Evolutionary conservation across 345 rosid genomes (phyloP).

Genomic region (Hibiscus tridactylites): DNA sequence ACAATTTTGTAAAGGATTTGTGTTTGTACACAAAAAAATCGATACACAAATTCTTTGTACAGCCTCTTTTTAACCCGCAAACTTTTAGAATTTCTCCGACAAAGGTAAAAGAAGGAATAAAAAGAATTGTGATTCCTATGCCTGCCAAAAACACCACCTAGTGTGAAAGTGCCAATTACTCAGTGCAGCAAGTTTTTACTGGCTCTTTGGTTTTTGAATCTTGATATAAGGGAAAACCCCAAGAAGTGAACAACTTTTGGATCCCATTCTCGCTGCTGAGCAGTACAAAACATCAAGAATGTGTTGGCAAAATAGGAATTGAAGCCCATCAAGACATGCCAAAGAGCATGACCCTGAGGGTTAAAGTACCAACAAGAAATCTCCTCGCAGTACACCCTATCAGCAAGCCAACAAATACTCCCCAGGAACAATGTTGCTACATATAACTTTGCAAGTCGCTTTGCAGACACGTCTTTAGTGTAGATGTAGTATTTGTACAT

Average conservation of each 20-base stretch:
- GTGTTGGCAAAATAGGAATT: slow-evolving; percentile 80
- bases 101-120: background rate
- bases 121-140: slow-evolving; percentile 5
- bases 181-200: slow-evolving; percentile 20
- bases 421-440: background rate
- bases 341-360: slow-evolving; percentile 86
- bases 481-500: slow-evolving; percentile 92
- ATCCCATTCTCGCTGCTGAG: slow-evolving; percentile 71
- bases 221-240: slow-evolving; percentile 75
- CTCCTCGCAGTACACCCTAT: slow-evolving; percentile 50
- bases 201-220: slow-evolving; percentile 65
- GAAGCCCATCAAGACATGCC: slow-evolving; percentile 90
- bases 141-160: slow-evolving; percentile 6
- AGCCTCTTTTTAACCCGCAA: too few relatives aligned
- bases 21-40: too few relatives aligned
- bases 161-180: background rate
- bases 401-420: slow-evolving; percentile 40
- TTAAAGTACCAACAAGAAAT: slow-evolving; percentile 61
- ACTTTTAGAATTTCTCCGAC: background rate
- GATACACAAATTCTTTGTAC: too few relatives aligned
- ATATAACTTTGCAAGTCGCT: slow-evolving; percentile 65
- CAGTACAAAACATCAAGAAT: slow-evolving; percentile 92
- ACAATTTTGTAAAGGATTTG: too few relatives aligned
- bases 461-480: slow-evolving; percentile 61
- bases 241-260: slow-evolving; percentile 49